Evolutionary conservation across 805 yeast genomes (phyloP), one percentile per base, ranked within the genome.

Genomic region (Pichia nanzhaoensis): DNA sequence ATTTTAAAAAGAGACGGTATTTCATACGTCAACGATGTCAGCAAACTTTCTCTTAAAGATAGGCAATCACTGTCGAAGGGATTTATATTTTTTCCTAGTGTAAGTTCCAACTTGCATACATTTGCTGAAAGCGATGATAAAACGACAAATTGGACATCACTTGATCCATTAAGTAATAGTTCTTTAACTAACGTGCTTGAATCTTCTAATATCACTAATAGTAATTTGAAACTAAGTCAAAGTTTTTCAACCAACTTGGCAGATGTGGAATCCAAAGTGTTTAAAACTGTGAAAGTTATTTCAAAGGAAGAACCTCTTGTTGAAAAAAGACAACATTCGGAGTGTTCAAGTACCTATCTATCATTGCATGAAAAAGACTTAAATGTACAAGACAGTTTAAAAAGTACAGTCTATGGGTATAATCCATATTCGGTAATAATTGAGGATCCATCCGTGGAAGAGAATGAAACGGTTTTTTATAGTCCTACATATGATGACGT

Each of bases 1-100:
- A 43, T 51, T 2, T 33, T 58, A 14, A 45, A 49, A 14, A 37
- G 41, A 24, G 45, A 42, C 18, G 63, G 65, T 33, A 56, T 61
- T 4, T 51, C 54, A 8, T 40, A 44, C 3, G 54, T 60, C 9
- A 30, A 49, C 2, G 57, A 55, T 10, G 28, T 51, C 3, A 38
- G 18, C n/a, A 28, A 41, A 4, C 49, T 53, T 16, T 24, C 43
- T 21, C 4, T 20, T 5, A 37, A 38, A 19, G 35, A 41, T 54
- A 17, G 48, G 32, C n/a, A 24, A 17, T 22, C 18, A 2, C 17
- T 41, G 34, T 17, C 39, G 12, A n/a, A 34, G 16, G 55, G 57
- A 2, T 35, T 55, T 5, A 35, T 54, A 3, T 51, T 48, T 21
- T 58, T 63, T 13, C 57, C 59, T 4, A 57, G 61, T 41, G 51